Base-by-base conservation (phyloP, 2,329 filamentous ascomycete species). In the Pseudopyrenochaeta lycopersici region DNA sequence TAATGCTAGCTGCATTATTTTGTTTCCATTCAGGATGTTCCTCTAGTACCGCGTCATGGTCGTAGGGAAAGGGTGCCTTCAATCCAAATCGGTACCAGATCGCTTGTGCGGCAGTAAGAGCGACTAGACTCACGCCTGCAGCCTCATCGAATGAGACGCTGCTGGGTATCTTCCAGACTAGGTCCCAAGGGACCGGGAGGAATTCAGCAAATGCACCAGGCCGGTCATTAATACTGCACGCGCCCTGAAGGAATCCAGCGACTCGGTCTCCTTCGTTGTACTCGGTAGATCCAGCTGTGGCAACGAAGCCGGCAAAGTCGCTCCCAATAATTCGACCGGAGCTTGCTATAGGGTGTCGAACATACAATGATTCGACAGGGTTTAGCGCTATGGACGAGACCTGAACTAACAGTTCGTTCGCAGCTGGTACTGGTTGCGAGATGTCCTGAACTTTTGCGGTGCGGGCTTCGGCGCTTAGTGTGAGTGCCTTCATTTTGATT, bases 181-280 rank as follows among this genome's bases (percentile, higher is more conserved):
- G 66, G 33, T 80, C 77, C 33, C 64, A 70, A 1, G 70, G 65
- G 0, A 68, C 50, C 0, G 51, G 60, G 9, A 80, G 51, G 42
- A 75, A 80, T 47, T 82, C 78, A 1, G 80, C 74, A 57, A 82
- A 82, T 0, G 79, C 78, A 6, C 80, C 80, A 0, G 79, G 77
- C 0, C 77, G 72, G 3, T 77, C 70, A 45, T 81, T 81, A 7
- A 68, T 63, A 11, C 73, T 77, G 48, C 73, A 77, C 1, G 78
- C 79, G 14, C 78, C 79, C 52, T 81, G 78, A 0, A 79, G 63
- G 33, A 80, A 80, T 0, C 78, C 78, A 1, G 77, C 68, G 0
- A 81, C 77, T 3, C 71, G 66, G 2, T 67, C 38, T 4, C 77
- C 78, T 2, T 49, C 7, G 7, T 54, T 38, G 1, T 71, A 38